A percentile compares a stretch with the other conserved stretches of the same genome.
These are phyloP conservation scores for Coemansia sp. DNA, from an alignment of 192 early-diverging fungal genomes.

Conservation along the genomic window DNA sequence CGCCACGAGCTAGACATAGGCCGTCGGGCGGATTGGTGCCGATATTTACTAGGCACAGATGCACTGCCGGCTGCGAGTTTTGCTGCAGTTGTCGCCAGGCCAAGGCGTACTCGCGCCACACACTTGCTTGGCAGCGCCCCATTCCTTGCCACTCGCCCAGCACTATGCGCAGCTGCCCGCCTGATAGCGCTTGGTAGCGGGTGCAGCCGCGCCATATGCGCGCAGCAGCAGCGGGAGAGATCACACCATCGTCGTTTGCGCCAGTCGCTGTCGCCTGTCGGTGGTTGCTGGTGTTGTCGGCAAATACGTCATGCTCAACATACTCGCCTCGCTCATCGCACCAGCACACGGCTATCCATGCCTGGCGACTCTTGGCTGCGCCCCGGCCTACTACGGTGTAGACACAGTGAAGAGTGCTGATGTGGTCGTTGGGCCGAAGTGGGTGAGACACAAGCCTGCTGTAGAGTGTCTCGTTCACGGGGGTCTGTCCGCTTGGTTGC, in stretches of 20 bases:
- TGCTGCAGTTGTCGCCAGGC: slow-evolving; percentile 8
- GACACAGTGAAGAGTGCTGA: slow-evolving; percentile 39
- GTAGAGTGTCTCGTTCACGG: neutral
- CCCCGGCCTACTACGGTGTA: slow-evolving; percentile 16
- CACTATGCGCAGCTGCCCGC: slow-evolving; percentile 33
- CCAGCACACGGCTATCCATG: slow-evolving; percentile 45
- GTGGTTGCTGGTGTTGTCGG: neutral
- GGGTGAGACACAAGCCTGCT: slow-evolving; percentile 28
- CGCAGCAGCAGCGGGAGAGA: slow-evolving; percentile 12
- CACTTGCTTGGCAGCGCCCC: slow-evolving; percentile 16
- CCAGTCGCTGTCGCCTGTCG: neutral
- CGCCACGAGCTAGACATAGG: slow-evolving; percentile 8
- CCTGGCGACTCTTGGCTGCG: neutral
- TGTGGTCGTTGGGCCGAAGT: slow-evolving; percentile 26
- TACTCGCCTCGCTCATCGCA: slow-evolving; percentile 56
- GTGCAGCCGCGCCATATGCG: slow-evolving; percentile 43
- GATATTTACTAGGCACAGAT: slow-evolving; percentile 22
- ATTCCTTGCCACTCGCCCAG: slow-evolving; percentile 46
- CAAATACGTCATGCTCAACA: slow-evolving; percentile 39
- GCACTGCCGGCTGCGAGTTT: neutral
- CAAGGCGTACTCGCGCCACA: slow-evolving; percentile 21
- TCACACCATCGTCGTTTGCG: neutral
- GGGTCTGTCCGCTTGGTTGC: neutral
- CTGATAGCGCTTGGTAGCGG: slow-evolving; percentile 34
- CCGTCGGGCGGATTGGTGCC: slow-evolving; percentile 22